Base-by-base conservation (phyloP, 768 basidiomycete species). In the Psilocybe cyanescens region DNA sequence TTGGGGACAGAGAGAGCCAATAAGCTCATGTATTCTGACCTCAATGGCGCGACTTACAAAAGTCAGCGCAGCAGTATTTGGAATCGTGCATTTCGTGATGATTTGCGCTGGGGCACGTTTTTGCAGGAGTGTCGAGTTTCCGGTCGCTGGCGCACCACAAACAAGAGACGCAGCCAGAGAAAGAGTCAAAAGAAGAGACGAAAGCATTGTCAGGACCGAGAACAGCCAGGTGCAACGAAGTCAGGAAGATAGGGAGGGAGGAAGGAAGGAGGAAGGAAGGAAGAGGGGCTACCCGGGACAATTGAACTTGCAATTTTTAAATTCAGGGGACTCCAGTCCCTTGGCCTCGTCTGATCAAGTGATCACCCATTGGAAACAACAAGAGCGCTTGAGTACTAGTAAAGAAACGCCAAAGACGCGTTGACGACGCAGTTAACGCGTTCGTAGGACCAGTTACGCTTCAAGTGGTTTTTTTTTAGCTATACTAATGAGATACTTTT, bases 41-140 rank as follows among this genome's bases (percentile, higher is more conserved):
- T 70, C 4, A 70, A 74, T 64, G 78, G 44, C 3, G 46, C 17
- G 12, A 71, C 79, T 58, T 59, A 80, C 80, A 61, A 81, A 81
- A 8, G 80, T 81, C 47, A 81, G 64, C 8, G 80, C 80, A 60
- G 68, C 79, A 24, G 77, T 80, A 33, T 78, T 76, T 8, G 79
- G 74, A 7, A 72, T 65, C 2, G 71, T 74, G 67, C 80, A 81
- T 28, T 66, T 68, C 1, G 72, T 76, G 57, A 78, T 63, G 56
- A 80, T 72, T 46, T 76, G 72, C 1, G 74, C 75, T 3, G 63
- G 63, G 45, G 63, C 68, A 28, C 70, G 65, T 55, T 62, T 67
- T 9, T 12, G 52, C 17, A 56, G 44, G 12, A 52, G 29, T 8
- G 35, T 37, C 19, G 53, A 14, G 8, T 31, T 58, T 47, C 16